Percentiles rank a stretch among this genome's conserved stretches.
These are phyloP conservation scores for Podaxis carcinomalis DNA, from an alignment of 768 basidiomycete species.

Conservation along the genomic window DNA sequence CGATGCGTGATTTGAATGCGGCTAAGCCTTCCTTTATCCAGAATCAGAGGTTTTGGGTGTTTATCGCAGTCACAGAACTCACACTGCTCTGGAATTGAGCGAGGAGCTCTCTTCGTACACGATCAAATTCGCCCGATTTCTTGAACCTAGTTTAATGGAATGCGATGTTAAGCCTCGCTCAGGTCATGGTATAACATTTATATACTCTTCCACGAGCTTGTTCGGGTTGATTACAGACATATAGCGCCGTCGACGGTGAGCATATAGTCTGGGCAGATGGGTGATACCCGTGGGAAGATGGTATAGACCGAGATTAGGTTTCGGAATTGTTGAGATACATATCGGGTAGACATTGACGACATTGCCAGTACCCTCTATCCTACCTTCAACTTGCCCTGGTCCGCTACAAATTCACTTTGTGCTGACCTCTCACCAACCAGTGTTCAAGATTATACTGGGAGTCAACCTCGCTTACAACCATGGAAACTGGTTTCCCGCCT, in stretches of 20 bases:
- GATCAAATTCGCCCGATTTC: slow-evolving; percentile 76
- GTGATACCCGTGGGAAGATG: background rate
- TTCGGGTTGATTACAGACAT: slow-evolving; percentile 55
- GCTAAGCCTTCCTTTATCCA: slow-evolving; percentile 42
- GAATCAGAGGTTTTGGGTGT: background rate
- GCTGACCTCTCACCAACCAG: background rate
- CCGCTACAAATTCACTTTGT: background rate
- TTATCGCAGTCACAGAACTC: background rate
- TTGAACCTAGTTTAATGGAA: slow-evolving; percentile 53
- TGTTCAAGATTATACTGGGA: background rate
- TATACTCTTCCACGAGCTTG: slow-evolving; percentile 64
- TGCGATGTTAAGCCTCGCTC: background rate
- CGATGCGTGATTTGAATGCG: slow-evolving; percentile 54
- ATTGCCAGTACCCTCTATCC: background rate
- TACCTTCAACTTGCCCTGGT: background rate
- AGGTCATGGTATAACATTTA: background rate
- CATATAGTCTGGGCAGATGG: background rate
- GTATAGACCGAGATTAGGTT: background rate
- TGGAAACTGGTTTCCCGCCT: slow-evolving; percentile 54
- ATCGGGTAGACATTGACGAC: background rate
- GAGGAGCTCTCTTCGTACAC: slow-evolving; percentile 61
- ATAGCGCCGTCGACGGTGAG: background rate
- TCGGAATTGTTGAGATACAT: background rate
- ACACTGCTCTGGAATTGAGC: slow-evolving; percentile 46
- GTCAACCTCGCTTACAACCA: slow-evolving; percentile 14